Evolutionary conservation across 495 filamentous ascomycete species (phyloP).

Genomic region (Barbatosphaeria neglecta): DNA sequence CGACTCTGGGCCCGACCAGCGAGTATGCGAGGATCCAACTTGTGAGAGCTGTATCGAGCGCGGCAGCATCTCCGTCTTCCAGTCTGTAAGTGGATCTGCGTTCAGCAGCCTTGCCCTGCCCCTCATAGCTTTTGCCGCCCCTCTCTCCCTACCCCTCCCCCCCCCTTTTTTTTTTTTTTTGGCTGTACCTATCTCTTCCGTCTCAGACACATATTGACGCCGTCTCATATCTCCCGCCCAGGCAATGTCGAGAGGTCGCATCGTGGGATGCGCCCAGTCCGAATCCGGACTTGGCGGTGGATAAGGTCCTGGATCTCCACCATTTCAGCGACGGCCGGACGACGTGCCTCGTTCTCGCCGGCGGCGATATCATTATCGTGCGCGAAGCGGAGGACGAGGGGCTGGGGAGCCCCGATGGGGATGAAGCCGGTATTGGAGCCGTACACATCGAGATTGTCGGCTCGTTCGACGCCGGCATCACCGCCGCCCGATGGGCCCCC

Average conservation of each 20-base stretch:
- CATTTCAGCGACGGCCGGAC: slow-evolving; percentile 70
- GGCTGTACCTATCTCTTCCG: too few relatives aligned
- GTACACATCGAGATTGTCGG: slow-evolving; percentile 85
- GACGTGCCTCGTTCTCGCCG: slow-evolving; percentile 72
- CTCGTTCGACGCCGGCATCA: slow-evolving; percentile 83
- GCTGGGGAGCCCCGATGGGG: too few relatives aligned
- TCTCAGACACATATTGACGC: too few relatives aligned
- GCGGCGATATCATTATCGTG: slow-evolving; percentile 81
- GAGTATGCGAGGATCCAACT: slow-evolving; percentile 54
- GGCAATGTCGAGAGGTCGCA: slow-evolving; percentile 41
- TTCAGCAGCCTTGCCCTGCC: background rate
- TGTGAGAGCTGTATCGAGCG: slow-evolving; percentile 36
- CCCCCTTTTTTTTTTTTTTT: slow-evolving; percentile 3
- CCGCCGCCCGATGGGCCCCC: slow-evolving; percentile 84
- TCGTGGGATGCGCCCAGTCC: slow-evolving; percentile 79
- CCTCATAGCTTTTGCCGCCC: background rate
- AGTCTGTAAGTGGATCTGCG: slow-evolving; percentile 30
- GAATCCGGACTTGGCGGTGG: slow-evolving; percentile 53
- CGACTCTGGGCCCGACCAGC: slow-evolving; percentile 61
- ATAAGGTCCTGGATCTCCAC: slow-evolving; percentile 65
- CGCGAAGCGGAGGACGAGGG: slow-evolving; percentile 54
- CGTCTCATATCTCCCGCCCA: slow-evolving; percentile 9
- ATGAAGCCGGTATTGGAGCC: too few relatives aligned
- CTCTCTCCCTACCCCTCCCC: background rate
- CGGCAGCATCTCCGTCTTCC: slow-evolving; percentile 16